These are phyloP conservation scores for Boletus subparvulus DNA, from an alignment of 768 basidiomycete genomes.

Conservation along the genomic window DNA sequence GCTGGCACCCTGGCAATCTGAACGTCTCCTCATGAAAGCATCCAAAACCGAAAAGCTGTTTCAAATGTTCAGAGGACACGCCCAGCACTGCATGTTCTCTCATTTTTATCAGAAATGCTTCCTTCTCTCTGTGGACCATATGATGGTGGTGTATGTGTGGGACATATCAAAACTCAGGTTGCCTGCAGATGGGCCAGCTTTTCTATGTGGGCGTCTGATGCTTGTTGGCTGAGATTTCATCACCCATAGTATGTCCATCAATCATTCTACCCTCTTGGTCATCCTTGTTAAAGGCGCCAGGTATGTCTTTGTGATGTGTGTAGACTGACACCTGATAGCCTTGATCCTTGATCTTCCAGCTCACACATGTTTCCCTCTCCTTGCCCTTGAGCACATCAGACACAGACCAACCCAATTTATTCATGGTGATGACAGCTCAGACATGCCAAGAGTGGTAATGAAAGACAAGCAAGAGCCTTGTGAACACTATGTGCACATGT, in stretches of 20 bases:
- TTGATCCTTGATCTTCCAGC: not conserved
- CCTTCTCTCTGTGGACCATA: slow-evolving; percentile 8
- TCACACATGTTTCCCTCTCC: slow-evolving; percentile 7
- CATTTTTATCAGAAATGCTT: slow-evolving; percentile 12
- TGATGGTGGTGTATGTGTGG: slow-evolving; percentile 15
- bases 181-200: not conserved
- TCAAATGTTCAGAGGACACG: not conserved
- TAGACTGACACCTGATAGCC: not conserved
- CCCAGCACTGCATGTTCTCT: not conserved
- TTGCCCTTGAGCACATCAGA: not conserved
- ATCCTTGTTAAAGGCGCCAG: slow-evolving; percentile 1
- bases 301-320: slow-evolving; percentile 1
- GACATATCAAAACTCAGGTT: not conserved
- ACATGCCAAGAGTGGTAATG: too few species aligned
- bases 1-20: not conserved
- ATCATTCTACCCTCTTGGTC: slow-evolving; percentile 14
- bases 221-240: slow-evolving; percentile 7
- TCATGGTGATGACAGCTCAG: too few species aligned
- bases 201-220: slow-evolving; percentile 2
- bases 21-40: slow-evolving; percentile 9
- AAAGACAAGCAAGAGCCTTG: too few species aligned
- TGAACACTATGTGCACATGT: too few species aligned
- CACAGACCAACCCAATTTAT: not conserved
- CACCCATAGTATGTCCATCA: slow-evolving; percentile 1
- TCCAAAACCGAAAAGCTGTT: slow-evolving; percentile 5